Conservation (phyloP, 352 stramenopile genomes). For the Globisporangium viniferum region DNA sequence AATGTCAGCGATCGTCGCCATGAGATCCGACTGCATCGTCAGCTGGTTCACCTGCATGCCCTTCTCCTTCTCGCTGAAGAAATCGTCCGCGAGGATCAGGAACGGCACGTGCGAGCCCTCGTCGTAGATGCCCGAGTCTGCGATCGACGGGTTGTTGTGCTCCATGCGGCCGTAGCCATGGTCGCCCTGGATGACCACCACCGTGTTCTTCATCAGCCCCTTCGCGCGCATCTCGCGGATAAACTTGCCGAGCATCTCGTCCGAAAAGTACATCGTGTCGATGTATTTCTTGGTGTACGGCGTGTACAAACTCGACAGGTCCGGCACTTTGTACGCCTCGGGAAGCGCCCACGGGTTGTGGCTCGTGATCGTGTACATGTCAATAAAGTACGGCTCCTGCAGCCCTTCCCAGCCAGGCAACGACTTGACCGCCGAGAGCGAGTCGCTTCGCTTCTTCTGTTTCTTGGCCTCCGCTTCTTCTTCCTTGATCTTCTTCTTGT, state of each 20-base stretch:
- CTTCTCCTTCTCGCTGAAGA: conserved; percentile 39
- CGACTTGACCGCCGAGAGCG: conserved; percentile 1
- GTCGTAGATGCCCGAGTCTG: conserved; percentile 62
- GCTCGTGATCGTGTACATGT: conserved; percentile 79
- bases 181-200: conserved; percentile 68
- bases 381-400: conserved; percentile 67
- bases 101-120: conserved; percentile 63
- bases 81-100: conserved; percentile 64
- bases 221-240: conserved; percentile 35
- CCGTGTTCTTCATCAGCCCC: conserved; percentile 67
- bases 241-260: conserved; percentile 40
- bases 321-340: conserved; percentile 38
- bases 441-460: background rate
- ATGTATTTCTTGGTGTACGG: conserved; percentile 69
- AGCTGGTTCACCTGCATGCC: conserved; percentile 51
- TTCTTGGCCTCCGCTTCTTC: background rate
- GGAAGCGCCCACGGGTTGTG: conserved; percentile 63
- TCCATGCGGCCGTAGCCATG: conserved; percentile 66
- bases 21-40: conserved; percentile 69
- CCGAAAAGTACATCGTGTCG: conserved; percentile 66
- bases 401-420: conserved; percentile 54
- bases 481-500: background rate
- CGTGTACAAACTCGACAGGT: conserved; percentile 56
- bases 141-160: conserved; percentile 49
- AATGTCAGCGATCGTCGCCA: conserved; percentile 69